phyloP scores from a whole-genome alignment of 139 green algal species.

The Haematococcus lacustris region DNA sequence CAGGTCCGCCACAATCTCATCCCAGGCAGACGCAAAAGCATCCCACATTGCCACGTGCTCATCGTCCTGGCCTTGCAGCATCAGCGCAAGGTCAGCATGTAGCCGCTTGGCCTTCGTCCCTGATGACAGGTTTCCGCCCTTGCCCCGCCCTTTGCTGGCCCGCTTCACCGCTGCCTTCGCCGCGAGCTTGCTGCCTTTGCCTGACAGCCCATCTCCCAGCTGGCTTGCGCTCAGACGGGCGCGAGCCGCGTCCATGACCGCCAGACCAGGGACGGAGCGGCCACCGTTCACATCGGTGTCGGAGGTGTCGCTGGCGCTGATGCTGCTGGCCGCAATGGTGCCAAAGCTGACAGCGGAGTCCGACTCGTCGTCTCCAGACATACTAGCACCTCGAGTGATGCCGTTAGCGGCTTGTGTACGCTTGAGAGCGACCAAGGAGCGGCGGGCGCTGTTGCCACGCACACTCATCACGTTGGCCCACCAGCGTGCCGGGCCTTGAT shows the following conservation, averaged over 20 bases:
- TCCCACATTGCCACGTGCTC: constrained; percentile 20
- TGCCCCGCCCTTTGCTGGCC: no score
- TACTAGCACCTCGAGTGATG: no score
- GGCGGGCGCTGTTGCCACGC: constrained; percentile 28
- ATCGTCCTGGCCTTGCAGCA: background rate
- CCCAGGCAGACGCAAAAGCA: constrained; percentile 34
- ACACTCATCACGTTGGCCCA: constrained; percentile 31
- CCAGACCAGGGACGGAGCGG: no score
- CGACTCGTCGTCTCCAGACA: no score
- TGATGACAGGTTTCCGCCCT: background rate
- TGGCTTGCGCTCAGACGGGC: background rate
- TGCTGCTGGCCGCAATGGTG: no score
- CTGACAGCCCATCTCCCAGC: no score
- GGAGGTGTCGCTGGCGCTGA: no score
- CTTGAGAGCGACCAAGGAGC: constrained; percentile 16
- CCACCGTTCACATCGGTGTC: no score
- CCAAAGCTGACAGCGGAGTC: no score
- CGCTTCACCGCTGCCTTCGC: no score
- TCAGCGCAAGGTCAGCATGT: background rate
- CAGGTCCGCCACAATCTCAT: constrained; percentile 37
- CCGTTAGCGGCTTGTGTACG: background rate
- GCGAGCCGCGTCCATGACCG: background rate
- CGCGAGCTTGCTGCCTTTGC: no score
- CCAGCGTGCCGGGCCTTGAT: background rate
- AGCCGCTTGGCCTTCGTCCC: no score